Conservation (phyloP, 768 basidiomycete genomes). For the Heimioporus sp. region DNA sequence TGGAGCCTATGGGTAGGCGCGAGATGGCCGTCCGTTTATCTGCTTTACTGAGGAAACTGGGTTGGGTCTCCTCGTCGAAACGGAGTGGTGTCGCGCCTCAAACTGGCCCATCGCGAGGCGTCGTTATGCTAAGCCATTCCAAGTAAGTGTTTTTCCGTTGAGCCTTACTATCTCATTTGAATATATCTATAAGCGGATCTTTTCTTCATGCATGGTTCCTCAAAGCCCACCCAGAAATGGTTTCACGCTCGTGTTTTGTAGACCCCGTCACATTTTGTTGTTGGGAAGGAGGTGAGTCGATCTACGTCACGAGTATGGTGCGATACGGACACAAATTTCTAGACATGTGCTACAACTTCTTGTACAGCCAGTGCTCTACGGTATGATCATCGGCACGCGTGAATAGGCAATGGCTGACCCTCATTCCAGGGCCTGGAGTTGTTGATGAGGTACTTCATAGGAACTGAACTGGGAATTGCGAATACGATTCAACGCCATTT, state of each 20-base stretch:
- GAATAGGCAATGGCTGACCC: conserved; percentile 2
- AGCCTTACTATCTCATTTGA: not conserved
- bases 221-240: conserved; percentile 69
- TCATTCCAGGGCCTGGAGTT: conserved; percentile 65
- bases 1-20: conserved; percentile 65
- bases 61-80: conserved; percentile 50
- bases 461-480: conserved; percentile 83
- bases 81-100: conserved; percentile 4
- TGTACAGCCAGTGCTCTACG: conserved; percentile 67
- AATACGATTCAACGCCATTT: conserved; percentile 82
- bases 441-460: conserved; percentile 85
- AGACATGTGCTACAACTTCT: conserved; percentile 92
- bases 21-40: conserved; percentile 59
- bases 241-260: conserved; percentile 80
- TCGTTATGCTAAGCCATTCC: conserved; percentile 84
- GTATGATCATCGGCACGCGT: conserved; percentile 35
- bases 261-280: conserved; percentile 90
- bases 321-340: not conserved
- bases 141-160: conserved; percentile 49
- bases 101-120: conserved; percentile 40
- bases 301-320: not conserved
- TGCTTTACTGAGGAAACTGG: conserved; percentile 54
- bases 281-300: conserved; percentile 83
- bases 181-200: conserved; percentile 52
- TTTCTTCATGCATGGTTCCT: conserved; percentile 89